Evolutionary conservation across 805 yeast genomes (phyloP).

Genomic region (Suhomyces sp.): DNA sequence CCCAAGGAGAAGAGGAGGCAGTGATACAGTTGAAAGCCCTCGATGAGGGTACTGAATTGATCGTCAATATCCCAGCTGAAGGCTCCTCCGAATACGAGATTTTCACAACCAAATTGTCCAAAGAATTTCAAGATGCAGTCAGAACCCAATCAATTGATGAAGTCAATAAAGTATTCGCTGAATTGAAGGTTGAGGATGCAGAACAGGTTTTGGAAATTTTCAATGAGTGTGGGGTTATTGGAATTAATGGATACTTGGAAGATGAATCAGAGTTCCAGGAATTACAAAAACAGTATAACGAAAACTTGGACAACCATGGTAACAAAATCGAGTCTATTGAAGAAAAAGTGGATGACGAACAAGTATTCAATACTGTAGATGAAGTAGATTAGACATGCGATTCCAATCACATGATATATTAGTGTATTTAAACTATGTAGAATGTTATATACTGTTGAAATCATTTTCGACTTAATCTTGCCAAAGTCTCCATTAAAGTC

Average conservation of each 20-base stretch:
- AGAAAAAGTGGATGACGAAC: constrained; percentile 11
- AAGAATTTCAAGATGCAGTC: constrained; percentile 72
- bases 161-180: constrained; percentile 79
- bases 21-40: constrained; percentile 85
- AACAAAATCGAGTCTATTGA: constrained; percentile 11
- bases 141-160: constrained; percentile 67
- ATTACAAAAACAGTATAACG: constrained; percentile 49
- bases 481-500: constrained; percentile 37
- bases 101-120: constrained; percentile 55
- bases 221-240: constrained; percentile 79
- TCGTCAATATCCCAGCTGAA: constrained; percentile 64
- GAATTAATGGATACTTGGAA: constrained; percentile 73
- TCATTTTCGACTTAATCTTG: constrained; percentile 33
- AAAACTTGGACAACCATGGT: constrained; percentile 17
- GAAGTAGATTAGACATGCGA: constrained; percentile 14
- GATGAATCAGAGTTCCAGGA: constrained; percentile 67
- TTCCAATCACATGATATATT: too few species aligned
- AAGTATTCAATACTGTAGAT: constrained; percentile 12
- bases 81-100: constrained; percentile 55
- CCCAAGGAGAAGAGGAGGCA: constrained; percentile 56
- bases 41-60: constrained; percentile 77
- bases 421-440: constrained; percentile 3
- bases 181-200: constrained; percentile 72
- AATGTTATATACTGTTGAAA: neutral
- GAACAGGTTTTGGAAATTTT: constrained; percentile 72